A percentile compares a stretch with the other conserved stretches of the same genome.
Conservation (phyloP, 768 basidiomycete genomes). For the Naganishia randhawae region DNA sequence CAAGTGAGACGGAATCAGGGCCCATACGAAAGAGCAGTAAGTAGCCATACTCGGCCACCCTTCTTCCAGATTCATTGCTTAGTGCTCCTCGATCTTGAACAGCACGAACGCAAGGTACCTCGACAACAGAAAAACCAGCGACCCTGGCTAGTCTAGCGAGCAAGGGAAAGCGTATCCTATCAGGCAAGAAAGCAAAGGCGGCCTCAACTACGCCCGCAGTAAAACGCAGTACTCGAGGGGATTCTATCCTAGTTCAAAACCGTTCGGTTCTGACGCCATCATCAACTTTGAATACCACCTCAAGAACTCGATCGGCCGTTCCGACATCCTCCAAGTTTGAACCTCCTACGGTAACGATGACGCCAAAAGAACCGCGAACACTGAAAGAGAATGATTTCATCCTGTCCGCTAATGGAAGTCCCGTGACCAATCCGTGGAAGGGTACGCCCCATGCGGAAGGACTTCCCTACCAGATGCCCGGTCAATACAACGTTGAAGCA, state of each 20-base stretch:
- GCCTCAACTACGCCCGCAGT: conserved; percentile 19
- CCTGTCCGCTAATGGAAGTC: conserved; percentile 77
- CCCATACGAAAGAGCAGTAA: conserved; percentile 20
- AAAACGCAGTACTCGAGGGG: conserved; percentile 18
- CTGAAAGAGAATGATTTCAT: conserved; percentile 72
- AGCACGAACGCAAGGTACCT: neutral
- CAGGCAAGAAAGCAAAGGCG: conserved; percentile 5
- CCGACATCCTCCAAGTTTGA: conserved; percentile 71
- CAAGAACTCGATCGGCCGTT: conserved; percentile 33
- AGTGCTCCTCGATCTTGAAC: neutral
- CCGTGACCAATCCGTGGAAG: conserved; percentile 66
- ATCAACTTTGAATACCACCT: conserved; percentile 27
- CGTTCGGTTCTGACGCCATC: neutral
- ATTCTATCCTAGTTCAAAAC: conserved; percentile 7
- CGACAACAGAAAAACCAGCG: neutral
- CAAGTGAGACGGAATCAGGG: conserved; percentile 17
- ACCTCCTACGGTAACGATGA: conserved; percentile 59
- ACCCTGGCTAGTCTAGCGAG: conserved; percentile 1
- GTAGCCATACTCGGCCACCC: neutral
- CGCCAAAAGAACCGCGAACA: conserved; percentile 59
- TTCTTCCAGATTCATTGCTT: neutral
- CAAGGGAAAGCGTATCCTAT: conserved; percentile 9
- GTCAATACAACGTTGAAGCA: neutral
- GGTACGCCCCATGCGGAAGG: conserved; percentile 1
- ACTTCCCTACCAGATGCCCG: neutral